Evolutionary conservation across 257 asterid species (phyloP).

Genomic region (Nicotiana sylvestris): DNA sequence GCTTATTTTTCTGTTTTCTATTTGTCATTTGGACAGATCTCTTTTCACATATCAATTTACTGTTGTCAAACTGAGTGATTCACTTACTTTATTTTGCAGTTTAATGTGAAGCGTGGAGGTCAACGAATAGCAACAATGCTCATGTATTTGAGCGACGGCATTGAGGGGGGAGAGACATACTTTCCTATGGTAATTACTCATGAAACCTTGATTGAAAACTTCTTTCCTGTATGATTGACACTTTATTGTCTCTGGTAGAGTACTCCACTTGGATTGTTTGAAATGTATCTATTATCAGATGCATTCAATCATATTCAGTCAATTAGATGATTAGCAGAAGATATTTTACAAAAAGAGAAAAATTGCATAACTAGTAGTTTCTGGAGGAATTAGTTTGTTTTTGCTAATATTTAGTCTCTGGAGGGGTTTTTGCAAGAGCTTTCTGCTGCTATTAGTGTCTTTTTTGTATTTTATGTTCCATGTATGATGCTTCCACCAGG

Average conservation of each 20-base stretch:
- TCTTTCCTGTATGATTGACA: not conserved
- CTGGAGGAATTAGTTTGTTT: not conserved
- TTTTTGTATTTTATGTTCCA: not conserved
- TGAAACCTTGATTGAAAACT: not conserved
- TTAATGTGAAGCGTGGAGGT: conserved; percentile 23
- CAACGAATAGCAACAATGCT: conserved; percentile 25
- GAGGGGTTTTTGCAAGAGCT: not conserved
- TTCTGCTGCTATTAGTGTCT: not conserved
- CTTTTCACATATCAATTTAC: not conserved
- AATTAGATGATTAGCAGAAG: not conserved
- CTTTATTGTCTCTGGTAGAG: not conserved
- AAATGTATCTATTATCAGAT: not conserved
- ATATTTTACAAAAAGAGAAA: not conserved
- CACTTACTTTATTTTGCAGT: conserved; percentile 16
- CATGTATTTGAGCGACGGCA: conserved; percentile 25
- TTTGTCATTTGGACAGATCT: not conserved
- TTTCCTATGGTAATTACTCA: conserved; percentile 22
- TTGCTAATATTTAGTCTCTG: not conserved
- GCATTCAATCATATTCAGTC: conserved; percentile 1
- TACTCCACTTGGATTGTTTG: not conserved
- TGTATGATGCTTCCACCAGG: no score
- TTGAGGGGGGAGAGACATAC: conserved; percentile 32
- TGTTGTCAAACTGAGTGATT: not conserved
- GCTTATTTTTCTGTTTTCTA: not conserved
- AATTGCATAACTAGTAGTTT: not conserved